Conservation (phyloP, 208 protist species). For the Wallacemonas sp. region DNA sequence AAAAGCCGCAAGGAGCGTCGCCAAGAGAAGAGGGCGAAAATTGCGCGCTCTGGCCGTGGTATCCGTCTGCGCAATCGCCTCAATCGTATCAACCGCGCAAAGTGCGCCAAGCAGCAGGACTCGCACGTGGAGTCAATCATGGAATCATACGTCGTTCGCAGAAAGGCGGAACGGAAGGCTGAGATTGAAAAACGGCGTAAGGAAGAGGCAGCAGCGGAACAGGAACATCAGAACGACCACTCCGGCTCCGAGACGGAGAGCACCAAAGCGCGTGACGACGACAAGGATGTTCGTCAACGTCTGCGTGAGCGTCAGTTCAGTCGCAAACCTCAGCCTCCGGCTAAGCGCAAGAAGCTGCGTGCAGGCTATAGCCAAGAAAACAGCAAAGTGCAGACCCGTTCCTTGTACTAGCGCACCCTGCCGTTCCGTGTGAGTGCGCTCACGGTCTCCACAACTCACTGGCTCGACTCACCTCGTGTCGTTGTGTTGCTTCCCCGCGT, state of each 20-base stretch:
- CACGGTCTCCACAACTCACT: too few species aligned
- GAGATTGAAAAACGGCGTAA: constrained; percentile 37
- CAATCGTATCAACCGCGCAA: constrained; percentile 39
- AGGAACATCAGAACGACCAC: constrained; percentile 8
- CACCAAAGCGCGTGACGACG: constrained; percentile 3
- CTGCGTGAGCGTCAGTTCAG: constrained; percentile 10
- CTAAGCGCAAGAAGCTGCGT: constrained; percentile 15
- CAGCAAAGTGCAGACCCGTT: constrained; percentile 48
- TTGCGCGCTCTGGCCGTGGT: constrained; percentile 61
- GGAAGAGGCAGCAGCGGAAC: constrained; percentile 13
- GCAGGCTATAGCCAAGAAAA: constrained; percentile 17
- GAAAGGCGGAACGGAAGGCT: constrained; percentile 72
- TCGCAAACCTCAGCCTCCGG: constrained; percentile 10
- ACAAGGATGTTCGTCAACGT: constrained; percentile 6
- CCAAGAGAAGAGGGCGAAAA: constrained; percentile 57
- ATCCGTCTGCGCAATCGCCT: constrained; percentile 67
- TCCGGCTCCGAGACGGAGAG: not conserved
- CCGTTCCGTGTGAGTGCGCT: too few species aligned
- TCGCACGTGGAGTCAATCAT: constrained; percentile 83
- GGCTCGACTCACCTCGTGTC: too few species aligned
- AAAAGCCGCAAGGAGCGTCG: constrained; percentile 77
- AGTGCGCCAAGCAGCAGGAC: constrained; percentile 66
- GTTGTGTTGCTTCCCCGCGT: too few species aligned
- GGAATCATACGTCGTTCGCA: constrained; percentile 79
- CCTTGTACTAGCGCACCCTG: constrained; percentile 38